Base-by-base conservation (phyloP, 1,284 basidiomycete species). In the Trametes versicolor region DNA sequence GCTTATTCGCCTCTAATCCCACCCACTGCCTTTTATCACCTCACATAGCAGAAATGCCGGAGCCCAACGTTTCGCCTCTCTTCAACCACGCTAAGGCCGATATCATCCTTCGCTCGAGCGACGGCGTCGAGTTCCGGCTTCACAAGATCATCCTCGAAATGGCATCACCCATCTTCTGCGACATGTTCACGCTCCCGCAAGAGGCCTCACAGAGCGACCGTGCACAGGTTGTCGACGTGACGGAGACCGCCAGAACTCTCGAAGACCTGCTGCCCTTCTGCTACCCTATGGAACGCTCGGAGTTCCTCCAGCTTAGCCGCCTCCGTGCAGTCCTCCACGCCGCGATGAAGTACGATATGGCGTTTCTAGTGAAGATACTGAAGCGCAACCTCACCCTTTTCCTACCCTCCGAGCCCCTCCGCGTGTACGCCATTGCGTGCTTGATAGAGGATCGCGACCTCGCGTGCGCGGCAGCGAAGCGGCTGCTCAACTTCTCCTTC, bases 301-400 rank as follows among this genome's bases (percentile, higher is more conserved):
- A 83, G n/a, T 85, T 82, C 50, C 82, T 34, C 82, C 0, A 76
- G 86, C n/a, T 72, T 78, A 36, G 76, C 78, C 9, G 70, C 83
- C 23, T 74, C 74, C 29, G 77, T 79, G 0, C 82, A 80, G 69
- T 83, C 84, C 66, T 69, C 71, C 27, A 70, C 85, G 60, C 85
- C 85, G 52, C 75, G 77, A 1, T 67, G 6, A 63, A 63, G 45
- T 63, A 58, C 47, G 56, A 53, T 5, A 49, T 63, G 52, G 23
- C 47, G 17, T 65, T 55, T 41, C 41, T 55, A 36, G 41, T 39
- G 21, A 29, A 29, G 1, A 39, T 19, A 29, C 36, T 63, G 25
- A 17, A 32, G 47, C 6, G 12, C 15, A 54, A 49, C 43, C 37
- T 63, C 15, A 39, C n/a, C 12, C 8, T 27, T 36, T 73, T 77